Conservation (phyloP, 225 moss, liverwort and hornwort genomes). For the Pleurozium schreberi region DNA sequence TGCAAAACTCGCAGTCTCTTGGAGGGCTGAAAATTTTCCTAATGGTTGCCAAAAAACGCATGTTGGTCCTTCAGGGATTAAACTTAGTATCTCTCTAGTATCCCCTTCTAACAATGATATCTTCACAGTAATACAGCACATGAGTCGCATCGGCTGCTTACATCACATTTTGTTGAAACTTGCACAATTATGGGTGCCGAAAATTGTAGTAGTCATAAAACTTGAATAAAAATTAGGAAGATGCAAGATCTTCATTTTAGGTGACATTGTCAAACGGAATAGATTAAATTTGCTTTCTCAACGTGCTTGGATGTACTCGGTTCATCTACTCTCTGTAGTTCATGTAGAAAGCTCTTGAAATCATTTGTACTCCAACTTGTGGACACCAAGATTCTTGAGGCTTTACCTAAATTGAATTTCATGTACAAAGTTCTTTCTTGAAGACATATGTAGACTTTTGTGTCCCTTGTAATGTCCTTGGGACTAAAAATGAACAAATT, state of each 20-base stretch:
- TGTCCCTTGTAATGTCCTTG: neutral
- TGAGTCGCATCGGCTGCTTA: too few species aligned
- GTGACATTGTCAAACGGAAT: neutral
- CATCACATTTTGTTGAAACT: too few species aligned
- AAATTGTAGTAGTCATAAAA: too few species aligned
- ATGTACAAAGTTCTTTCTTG: neutral
- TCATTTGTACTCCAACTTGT: neutral
- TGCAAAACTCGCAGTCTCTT: too few species aligned
- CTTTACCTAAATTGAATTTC: neutral
- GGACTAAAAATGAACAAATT: neutral
- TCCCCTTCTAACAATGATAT: neutral
- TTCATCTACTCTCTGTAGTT: neutral
- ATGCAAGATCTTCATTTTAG: too few species aligned
- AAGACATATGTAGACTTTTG: neutral
- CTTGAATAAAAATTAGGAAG: too few species aligned
- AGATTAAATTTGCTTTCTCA: neutral
- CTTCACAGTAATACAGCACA: too few species aligned
- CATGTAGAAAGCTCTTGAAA: neutral
- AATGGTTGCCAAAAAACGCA: too few species aligned
- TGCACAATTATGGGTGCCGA: too few species aligned
- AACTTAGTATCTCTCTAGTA: too few species aligned
- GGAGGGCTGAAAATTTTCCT: too few species aligned
- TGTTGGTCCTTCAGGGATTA: too few species aligned
- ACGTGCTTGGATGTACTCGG: neutral
- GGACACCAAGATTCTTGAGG: neutral